Base-by-base conservation (phyloP, 2,329 filamentous ascomycete genomes). In the Arthrobotrys iridis region DNA sequence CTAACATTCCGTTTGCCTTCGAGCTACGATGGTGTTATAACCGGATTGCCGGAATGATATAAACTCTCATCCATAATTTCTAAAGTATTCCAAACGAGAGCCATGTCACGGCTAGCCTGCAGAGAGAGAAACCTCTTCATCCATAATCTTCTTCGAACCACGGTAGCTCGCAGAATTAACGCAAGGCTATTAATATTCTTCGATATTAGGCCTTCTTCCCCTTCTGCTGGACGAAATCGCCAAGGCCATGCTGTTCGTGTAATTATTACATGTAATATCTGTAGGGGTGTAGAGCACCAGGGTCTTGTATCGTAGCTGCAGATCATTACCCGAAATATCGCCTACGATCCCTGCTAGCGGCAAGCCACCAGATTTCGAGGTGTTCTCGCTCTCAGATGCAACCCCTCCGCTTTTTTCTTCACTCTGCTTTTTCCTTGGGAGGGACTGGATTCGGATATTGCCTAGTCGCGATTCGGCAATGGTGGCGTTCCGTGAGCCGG, bases 271-370 rank as follows among this genome's bases (percentile, higher is more conserved):
- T 48, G 59, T 55, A 62, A 74, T 66, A 74, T 60, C 30, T 52
- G 68, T 65, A 60, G 68, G 68, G 67, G 59, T 43, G 22, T 37
- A 37, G 15, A 37, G 40, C 48, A 52, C 68, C 20, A 66, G 68
- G 68, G 68, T 62, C 62, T n/a, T 74, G 68, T 74, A 67, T 75
- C 71, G 71, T 52, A 64, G 55, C 71, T 75, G 71, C 63, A 75
- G 71, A 75, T 75, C 71, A 55, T 52, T 75, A 68, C 71, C 71
- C 71, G 63, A 68, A 68, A 26, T 37, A 55, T 59, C 55, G 20
- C 59, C 4, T 30, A 20, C 20, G 11, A 35, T 35, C 68, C 59
- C 57, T 60, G 46, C 63, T 75, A 75, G 71, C 71, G 71, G 71
- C 68, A 67, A 46, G 71, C 71, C 71, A 75, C 63, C 71, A 75